A percentile compares a stretch with the other conserved stretches of the same genome.
These are phyloP conservation scores for Torulaspora delbrueckii DNA, from an alignment of 805 yeast genomes.

Conservation along the genomic window DNA sequence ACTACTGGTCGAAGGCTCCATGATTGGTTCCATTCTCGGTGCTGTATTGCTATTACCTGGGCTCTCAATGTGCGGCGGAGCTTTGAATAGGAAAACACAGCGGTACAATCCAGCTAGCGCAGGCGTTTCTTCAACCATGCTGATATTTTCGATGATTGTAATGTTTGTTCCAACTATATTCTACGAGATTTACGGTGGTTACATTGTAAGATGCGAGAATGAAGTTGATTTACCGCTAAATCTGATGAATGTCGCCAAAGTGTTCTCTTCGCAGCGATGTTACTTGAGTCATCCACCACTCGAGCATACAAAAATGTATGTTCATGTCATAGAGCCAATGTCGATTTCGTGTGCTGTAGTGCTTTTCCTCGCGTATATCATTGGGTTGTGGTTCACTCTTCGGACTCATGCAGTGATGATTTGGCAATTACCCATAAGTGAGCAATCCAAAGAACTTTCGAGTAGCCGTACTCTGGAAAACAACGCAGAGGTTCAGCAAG, in stretches of 20 bases:
- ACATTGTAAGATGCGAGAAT: conserved; percentile 62
- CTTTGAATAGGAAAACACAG: conserved; percentile 85
- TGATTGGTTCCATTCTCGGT: conserved; percentile 89
- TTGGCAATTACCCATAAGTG: conserved; percentile 69
- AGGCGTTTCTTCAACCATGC: conserved; percentile 94
- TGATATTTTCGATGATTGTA: conserved; percentile 81
- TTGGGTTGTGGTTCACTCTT: conserved; percentile 88
- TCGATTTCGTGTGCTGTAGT: conserved; percentile 73
- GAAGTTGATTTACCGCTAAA: conserved; percentile 11
- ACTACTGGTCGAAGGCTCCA: conserved; percentile 87
- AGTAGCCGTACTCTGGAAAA: conserved; percentile 12
- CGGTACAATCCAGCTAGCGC: conserved; percentile 94
- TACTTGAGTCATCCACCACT: conserved; percentile 75
- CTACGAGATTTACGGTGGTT: conserved; percentile 84
- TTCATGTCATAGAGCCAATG: conserved; percentile 71
- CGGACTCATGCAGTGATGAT: conserved; percentile 95
- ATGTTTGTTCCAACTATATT: conserved; percentile 90
- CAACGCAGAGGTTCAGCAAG: conserved; percentile 13
- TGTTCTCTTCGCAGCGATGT: conserved; percentile 42
- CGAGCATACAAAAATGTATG: conserved; percentile 61
- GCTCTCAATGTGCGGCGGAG: conserved; percentile 96
- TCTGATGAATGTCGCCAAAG: conserved; percentile 45
- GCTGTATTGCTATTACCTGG: conserved; percentile 92
- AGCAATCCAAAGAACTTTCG: conserved; percentile 23
- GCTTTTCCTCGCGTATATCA: conserved; percentile 74